Base-by-base conservation (phyloP, 1,284 basidiomycete species). In the Boletus semigastroideus region DNA sequence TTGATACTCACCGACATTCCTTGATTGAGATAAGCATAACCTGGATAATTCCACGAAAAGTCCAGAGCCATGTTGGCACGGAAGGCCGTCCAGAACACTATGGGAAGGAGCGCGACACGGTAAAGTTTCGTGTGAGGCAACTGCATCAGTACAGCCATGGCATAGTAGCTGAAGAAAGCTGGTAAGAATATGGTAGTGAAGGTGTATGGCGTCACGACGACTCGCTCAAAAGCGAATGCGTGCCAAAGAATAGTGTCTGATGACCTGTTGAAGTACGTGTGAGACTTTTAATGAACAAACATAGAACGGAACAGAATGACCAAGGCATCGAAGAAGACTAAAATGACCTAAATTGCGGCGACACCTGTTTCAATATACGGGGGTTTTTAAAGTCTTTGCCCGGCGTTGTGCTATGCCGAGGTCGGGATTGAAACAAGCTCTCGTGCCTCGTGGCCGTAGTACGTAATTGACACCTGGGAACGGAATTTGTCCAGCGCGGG, bases 101-200 rank as follows among this genome's bases (percentile, higher is more conserved):
- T 17, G 6, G 67, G 69, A 43, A 71, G 66, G 34, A 71, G 43
- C 33, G 66, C 58, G 1, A 19, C 13, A 38, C 58, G 56, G 46
- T 55, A 56, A 12, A 66, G 10, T 19, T 14, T 20, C n/a, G 59
- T 58, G 16, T 27, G 47, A 8, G 55, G 61, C 5, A 67, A 41
- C 40, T 70, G 68, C 2, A 69, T 64, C 25, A 67, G 45, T 22
- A 70, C 49, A 2, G 68, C 65, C 67, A 70, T 68, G 12, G 25
- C 46, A 45, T 66, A 68, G 48, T 48, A 57, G 16, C 52, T 39
- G 30, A 57, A 33, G 17, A 55, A 4, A 13, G 44, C 42, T 4
- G 65, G 68, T n/a, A 59, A 0, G 22, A 69, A 25, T 19, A 52
- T 30, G 2, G 63, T 60, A 17, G 46, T 34, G 12, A 69, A 55